Evolutionary conservation across 2,329 filamentous ascomycete species (phyloP).

Genomic region (Elsinoe ampelina): DNA sequence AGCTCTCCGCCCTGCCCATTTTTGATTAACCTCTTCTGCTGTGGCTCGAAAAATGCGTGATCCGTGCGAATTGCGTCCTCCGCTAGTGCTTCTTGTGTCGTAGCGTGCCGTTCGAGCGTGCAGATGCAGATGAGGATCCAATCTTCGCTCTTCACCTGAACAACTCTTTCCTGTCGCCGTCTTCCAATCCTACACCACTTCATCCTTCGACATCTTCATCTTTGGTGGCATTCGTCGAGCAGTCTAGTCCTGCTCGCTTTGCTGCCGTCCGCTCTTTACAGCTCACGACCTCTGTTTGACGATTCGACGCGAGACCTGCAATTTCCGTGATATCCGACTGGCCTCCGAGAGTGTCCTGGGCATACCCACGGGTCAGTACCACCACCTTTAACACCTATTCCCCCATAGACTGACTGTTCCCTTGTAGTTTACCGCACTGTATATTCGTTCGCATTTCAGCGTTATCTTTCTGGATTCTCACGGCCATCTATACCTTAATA

Average conservation of each 20-base stretch:
- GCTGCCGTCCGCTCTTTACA: constrained; percentile 12
- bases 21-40: neutral
- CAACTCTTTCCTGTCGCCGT: neutral
- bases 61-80: constrained; percentile 8
- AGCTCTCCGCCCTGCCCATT: neutral
- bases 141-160: neutral
- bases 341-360: neutral
- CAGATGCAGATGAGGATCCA: constrained; percentile 4
- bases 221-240: constrained; percentile 13
- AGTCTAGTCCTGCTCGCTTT: constrained; percentile 10
- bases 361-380: neutral
- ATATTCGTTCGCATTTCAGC: constrained; percentile 4
- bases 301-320: constrained; percentile 11
- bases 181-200: neutral
- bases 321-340: neutral
- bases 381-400: too few species aligned
- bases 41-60: neutral
- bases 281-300: neutral
- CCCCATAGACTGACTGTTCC: neutral
- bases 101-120: constrained; percentile 7
- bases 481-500: neutral
- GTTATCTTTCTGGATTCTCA: constrained; percentile 2
- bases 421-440: neutral
- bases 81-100: neutral
- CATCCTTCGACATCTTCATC: neutral